Evolutionary conservation across 306 rosid genomes (phyloP), one percentile per base, ranked within the genome.

Genomic region (Adenanthera pavonina): DNA sequence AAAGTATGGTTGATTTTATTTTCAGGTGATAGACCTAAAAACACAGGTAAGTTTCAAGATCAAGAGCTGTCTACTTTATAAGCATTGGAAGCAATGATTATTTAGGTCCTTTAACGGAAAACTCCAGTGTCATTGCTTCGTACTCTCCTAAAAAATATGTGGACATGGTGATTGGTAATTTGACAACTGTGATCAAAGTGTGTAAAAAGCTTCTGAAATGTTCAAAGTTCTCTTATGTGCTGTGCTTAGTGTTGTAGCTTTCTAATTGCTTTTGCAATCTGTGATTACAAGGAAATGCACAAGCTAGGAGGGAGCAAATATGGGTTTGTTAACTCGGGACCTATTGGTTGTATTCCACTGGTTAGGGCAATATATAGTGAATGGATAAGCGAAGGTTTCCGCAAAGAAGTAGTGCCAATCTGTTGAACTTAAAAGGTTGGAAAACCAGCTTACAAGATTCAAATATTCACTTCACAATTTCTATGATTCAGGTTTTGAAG

Each of bases 71-170:
- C 80, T 91, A 89, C 81, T 84, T 93, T 82, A 81, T 91, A 54
- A 76, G 75, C 81, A 80, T 90, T 2, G 98, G 97, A 60, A 57
- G 19, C 85, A 94, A 92, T 78, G 98, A 92, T 74, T 90, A 92
- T 77, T 41, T 30, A 66, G 87, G 80, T 77, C 70, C 46, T 86
- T 11, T 87, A 66, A 53, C 87, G 77, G 71, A 81, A 82, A 86
- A 88, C 52, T 85, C 91, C 52, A 64, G 84, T 33, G 3, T 68
- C 2, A 65, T 86, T 11, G 70, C 77, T 12, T 72, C 91, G 74
- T 74, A 69, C 78, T 72, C 93, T 77, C 71, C 69, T 38, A 70
- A 90, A 53, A 78, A 86, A 74, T 88, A 85, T 35, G 82, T 88
- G 33, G 84, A 72, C 25, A 81, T 90, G 88, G 97, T 94, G 34